Evolutionary conservation across 225 moss, liverwort and hornwort species (phyloP).

Genomic region (Sphagnum tenellum): DNA sequence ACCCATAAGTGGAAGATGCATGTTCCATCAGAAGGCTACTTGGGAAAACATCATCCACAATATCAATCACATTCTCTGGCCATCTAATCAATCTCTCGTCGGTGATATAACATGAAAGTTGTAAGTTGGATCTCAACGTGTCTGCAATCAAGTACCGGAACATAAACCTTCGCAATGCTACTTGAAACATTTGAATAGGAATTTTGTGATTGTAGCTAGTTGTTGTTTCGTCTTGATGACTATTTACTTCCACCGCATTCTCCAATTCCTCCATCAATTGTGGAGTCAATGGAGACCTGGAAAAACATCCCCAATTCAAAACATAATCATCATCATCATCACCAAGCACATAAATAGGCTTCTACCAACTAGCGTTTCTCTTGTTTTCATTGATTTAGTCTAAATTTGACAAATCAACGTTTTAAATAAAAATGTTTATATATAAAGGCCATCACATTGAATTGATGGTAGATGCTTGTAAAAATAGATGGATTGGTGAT

Average conservation of each 20-base stretch:
- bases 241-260: conserved; percentile 20
- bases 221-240: conserved; percentile 23
- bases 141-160: conserved; percentile 40
- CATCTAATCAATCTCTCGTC: conserved; percentile 29
- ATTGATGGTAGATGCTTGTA: too few species aligned
- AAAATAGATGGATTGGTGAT: too few species aligned
- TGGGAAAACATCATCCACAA: conserved; percentile 37
- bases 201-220: conserved; percentile 9
- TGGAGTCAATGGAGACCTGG: conserved; percentile 30
- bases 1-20: conserved; percentile 40
- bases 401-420: too few species aligned
- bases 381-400: too few species aligned
- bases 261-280: conserved; percentile 23
- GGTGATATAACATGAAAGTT: conserved; percentile 32
- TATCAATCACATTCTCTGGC: conserved; percentile 26
- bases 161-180: conserved; percentile 39
- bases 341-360: too few species aligned
- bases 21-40: conserved; percentile 26
- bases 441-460: too few species aligned
- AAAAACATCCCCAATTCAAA: not conserved
- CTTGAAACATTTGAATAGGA: conserved; percentile 20
- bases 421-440: too few species aligned
- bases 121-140: conserved; percentile 22
- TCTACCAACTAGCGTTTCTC: too few species aligned
- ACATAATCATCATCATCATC: too few species aligned